A percentile compares a stretch with the other conserved stretches of the same genome.
Conservation (phyloP, 2,329 filamentous ascomycete genomes). For the Colletotrichum scovillei region DNA sequence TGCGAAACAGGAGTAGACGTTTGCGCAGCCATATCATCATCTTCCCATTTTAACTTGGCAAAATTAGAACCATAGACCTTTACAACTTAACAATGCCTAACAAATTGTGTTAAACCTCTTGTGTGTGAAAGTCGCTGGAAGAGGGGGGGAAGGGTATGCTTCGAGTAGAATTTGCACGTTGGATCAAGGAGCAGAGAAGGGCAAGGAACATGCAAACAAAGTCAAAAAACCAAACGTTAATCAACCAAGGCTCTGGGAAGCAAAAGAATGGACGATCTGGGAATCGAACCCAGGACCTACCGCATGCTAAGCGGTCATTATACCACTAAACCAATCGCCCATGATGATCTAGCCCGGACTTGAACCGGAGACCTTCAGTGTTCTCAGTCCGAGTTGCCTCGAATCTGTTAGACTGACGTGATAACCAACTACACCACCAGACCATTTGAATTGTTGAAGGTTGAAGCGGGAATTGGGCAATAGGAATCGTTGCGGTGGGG, state of each 20-base stretch:
- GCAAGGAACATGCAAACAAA: not conserved
- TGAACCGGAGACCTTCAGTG: constrained; percentile 36
- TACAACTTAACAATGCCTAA: not conserved
- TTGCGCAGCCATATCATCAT: not conserved
- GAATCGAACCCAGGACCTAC: constrained; percentile 34
- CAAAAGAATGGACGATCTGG: constrained; percentile 32
- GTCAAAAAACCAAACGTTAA: not conserved
- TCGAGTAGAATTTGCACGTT: too few species aligned
- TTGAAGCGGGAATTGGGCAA: accelerated
- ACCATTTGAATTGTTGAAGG: constrained; percentile 7
- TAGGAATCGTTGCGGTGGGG: accelerated
- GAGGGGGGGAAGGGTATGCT: too few species aligned
- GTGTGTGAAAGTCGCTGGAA: too few species aligned
- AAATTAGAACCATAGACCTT: not conserved
- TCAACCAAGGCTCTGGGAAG: too few species aligned
- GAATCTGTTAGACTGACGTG: constrained; percentile 57
- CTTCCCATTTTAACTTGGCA: too few species aligned
- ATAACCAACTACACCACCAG: constrained; percentile 56
- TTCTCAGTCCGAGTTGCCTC: not conserved
- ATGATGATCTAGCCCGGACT: constrained; percentile 32
- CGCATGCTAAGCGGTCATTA: constrained; percentile 36
- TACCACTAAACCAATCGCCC: constrained; percentile 36
- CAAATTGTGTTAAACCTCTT: not conserved
- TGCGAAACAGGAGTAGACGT: constrained; percentile 39
- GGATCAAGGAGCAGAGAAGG: not conserved